These are phyloP conservation scores for Lasiodiplodia theobromae DNA, from an alignment of 2,329 filamentous ascomycete species.

Conservation along the genomic window DNA sequence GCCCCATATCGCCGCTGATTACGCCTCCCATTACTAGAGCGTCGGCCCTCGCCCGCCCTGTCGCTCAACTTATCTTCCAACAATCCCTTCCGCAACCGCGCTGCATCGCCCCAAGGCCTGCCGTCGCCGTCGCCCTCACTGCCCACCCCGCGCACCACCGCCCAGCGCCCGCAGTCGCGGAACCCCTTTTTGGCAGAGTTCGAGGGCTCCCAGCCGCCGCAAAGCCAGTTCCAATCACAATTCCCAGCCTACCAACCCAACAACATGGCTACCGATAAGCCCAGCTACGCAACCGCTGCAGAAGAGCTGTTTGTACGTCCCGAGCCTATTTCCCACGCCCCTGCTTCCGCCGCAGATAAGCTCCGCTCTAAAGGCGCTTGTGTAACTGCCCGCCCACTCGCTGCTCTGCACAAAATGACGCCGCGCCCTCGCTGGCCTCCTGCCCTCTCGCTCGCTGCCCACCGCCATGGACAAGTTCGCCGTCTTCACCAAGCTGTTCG, in stretches of 20 bases:
- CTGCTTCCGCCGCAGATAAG: constrained; percentile 30
- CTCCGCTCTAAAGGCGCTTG: constrained; percentile 9
- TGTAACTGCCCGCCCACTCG: constrained; percentile 19
- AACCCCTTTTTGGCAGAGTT: constrained; percentile 70
- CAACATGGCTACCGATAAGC: constrained; percentile 39
- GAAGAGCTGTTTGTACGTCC: constrained; percentile 80
- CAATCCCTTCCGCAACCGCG: constrained; percentile 81
- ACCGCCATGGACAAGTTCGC: constrained; percentile 49
- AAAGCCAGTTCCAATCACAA: constrained; percentile 22
- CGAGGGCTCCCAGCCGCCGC: constrained; percentile 7
- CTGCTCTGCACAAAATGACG: constrained; percentile 9
- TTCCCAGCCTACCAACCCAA: constrained; percentile 14
- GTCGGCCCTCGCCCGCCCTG: constrained; percentile 61
- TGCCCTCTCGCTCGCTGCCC: constrained; percentile 14
- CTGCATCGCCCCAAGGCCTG: constrained; percentile 60
- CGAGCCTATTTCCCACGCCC: constrained; percentile 30
- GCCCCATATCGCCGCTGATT: constrained; percentile 36
- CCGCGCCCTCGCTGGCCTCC: constrained; percentile 2
- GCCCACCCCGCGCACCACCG: constrained; percentile 49
- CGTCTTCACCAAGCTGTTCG: constrained; percentile 48
- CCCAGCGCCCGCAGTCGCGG: constrained; percentile 68
- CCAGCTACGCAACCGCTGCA: constrained; percentile 58
- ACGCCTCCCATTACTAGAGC: constrained; percentile 39
- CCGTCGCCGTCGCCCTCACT: constrained; percentile 42
- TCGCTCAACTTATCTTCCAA: constrained; percentile 74